These are phyloP conservation scores for Apiotrichum laibachii DNA, from an alignment of 1,284 basidiomycete genomes.

Conservation along the genomic window DNA sequence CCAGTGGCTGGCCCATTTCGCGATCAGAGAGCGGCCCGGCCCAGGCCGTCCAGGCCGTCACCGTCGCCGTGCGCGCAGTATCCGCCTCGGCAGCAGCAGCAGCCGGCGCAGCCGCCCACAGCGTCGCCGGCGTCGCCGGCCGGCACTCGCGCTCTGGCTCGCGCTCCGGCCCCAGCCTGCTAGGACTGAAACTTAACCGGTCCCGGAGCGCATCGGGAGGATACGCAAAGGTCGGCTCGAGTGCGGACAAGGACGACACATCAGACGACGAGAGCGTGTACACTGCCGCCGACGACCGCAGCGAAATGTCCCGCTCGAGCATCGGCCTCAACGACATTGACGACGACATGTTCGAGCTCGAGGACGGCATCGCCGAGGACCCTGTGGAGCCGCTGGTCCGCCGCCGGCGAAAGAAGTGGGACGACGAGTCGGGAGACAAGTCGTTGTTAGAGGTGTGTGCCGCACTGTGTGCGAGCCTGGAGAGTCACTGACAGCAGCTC, in stretches of 20 bases:
- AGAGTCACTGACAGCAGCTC: slow-evolving; percentile 29
- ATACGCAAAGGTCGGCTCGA: not conserved
- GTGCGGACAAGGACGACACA: not conserved
- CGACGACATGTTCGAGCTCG: slow-evolving; percentile 8
- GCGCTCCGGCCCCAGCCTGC: not conserved
- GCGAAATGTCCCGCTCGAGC: slow-evolving; percentile 6
- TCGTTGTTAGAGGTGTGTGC: slow-evolving; percentile 17
- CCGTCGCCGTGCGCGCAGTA: too few species aligned
- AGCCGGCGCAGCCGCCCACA: not conserved
- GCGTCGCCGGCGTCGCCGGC: not conserved
- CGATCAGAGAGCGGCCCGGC: too few species aligned
- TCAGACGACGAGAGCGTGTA: slow-evolving; percentile 1
- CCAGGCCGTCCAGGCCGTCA: too few species aligned
- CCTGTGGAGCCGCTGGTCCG: slow-evolving; percentile 18
- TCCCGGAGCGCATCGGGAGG: not conserved
- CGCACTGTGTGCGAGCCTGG: not conserved
- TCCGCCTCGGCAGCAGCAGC: too few species aligned
- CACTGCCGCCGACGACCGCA: slow-evolving; percentile 7
- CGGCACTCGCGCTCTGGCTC: not conserved
- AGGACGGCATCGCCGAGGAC: slow-evolving; percentile 9
- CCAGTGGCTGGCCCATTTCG: not conserved
- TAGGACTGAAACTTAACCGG: not conserved
- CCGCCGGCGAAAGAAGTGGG: slow-evolving; percentile 14
- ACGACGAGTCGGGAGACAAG: slow-evolving; percentile 16
- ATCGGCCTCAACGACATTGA: slow-evolving; percentile 5